These are phyloP conservation scores for Venturia effusa DNA, from an alignment of 2,329 filamentous ascomycete species.

Conservation along the genomic window DNA sequence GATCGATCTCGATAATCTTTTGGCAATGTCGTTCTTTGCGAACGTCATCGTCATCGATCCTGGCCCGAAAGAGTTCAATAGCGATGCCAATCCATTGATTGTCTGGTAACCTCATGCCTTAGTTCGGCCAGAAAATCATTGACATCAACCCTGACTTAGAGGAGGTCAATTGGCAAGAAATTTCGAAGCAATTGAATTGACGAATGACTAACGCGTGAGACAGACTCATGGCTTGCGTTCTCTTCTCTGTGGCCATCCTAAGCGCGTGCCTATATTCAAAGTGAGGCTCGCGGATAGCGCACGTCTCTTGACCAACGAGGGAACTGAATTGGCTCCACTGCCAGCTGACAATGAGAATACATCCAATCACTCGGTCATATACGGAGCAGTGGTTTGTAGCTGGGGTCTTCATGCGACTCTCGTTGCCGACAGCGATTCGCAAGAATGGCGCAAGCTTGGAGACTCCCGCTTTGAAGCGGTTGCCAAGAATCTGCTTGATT, in stretches of 20 bases:
- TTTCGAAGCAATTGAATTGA: no score
- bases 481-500: constrained; percentile 56
- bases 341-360: no score
- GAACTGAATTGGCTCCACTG: no score
- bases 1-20: not conserved
- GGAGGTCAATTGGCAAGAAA: not conserved
- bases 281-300: constrained; percentile 35
- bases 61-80: not conserved
- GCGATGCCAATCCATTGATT: not conserved
- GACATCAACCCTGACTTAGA: not conserved
- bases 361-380: no score
- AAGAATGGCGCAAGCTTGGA: constrained; percentile 67
- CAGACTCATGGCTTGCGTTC: constrained; percentile 30
- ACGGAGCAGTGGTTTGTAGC: constrained; percentile 76
- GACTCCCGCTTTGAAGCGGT: constrained; percentile 74
- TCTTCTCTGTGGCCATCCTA: constrained; percentile 24
- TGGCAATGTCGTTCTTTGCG: no score
- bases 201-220: constrained; percentile 16
- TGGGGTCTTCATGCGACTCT: constrained; percentile 85
- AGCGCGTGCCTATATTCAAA: constrained; percentile 32
- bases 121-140: not conserved
- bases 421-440: constrained; percentile 83
- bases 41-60: not conserved
- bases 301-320: constrained; percentile 32
- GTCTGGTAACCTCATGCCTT: no score